Conservation (phyloP, 1,284 basidiomycete genomes). For the Trametes pubescens region DNA sequence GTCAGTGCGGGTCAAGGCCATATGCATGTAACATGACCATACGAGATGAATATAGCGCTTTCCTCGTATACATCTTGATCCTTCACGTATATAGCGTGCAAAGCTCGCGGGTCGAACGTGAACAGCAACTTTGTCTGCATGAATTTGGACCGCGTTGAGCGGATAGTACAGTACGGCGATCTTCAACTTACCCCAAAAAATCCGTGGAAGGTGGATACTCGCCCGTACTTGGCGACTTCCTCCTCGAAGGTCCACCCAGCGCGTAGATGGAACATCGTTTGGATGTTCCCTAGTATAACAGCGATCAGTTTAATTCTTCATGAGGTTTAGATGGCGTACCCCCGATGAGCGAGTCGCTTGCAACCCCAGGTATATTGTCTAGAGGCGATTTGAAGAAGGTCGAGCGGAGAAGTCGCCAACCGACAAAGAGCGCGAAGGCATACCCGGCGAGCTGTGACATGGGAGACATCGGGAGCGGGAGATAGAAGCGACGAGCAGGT, state of each 20-base stretch:
- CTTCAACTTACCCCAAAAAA: not conserved
- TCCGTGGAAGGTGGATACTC: slow-evolving; percentile 19
- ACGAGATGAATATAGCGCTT: slow-evolving; percentile 1
- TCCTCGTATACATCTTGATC: slow-evolving; percentile 33
- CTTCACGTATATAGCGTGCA: slow-evolving; percentile 30
- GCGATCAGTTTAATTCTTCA: not conserved
- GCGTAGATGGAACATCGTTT: slow-evolving; percentile 23
- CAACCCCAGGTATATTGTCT: slow-evolving; percentile 23
- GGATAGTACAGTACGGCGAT: too few relatives aligned
- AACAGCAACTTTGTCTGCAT: slow-evolving; percentile 7
- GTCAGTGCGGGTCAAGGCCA: not conserved
- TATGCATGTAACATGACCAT: not conserved
- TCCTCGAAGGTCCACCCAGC: slow-evolving; percentile 30
- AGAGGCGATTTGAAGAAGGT: slow-evolving; percentile 9
- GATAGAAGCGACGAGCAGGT: too few relatives aligned
- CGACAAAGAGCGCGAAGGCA: slow-evolving; percentile 9
- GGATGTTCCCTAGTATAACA: slow-evolving; percentile 25
- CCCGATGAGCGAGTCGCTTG: slow-evolving; percentile 6
- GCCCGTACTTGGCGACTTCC: slow-evolving; percentile 25
- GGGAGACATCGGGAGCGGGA: not conserved
- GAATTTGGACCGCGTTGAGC: not conserved
- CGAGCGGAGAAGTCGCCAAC: slow-evolving; percentile 11
- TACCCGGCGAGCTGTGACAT: not conserved
- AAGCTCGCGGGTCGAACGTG: slow-evolving; percentile 25
- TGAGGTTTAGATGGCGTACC: slow-evolving; percentile 1